phyloP scores from a whole-genome alignment of 1,284 basidiomycete genomes.

The Caloboletus firmus region DNA sequence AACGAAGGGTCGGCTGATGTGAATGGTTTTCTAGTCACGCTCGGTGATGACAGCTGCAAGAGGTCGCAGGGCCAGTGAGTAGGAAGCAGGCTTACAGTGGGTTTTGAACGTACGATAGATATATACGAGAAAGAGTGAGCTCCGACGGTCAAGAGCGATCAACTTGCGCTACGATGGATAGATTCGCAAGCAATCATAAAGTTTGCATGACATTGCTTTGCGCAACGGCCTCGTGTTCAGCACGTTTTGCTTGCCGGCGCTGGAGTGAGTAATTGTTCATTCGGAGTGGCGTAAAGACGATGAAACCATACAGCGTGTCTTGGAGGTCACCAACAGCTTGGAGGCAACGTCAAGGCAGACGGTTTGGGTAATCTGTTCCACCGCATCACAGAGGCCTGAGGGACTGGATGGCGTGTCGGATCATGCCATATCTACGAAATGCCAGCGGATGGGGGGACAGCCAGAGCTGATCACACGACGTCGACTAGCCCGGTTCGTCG shows the following conservation, averaged over 20 bases:
- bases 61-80: slow-evolving; percentile 8
- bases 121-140: slow-evolving; percentile 31
- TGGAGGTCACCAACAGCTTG: neutral
- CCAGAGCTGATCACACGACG: slow-evolving; percentile 4
- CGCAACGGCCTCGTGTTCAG: slow-evolving; percentile 32
- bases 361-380: neutral
- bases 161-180: slow-evolving; percentile 16
- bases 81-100: slow-evolving; percentile 7
- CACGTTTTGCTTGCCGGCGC: slow-evolving; percentile 36
- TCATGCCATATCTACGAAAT: neutral
- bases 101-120: slow-evolving; percentile 19
- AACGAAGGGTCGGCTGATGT: slow-evolving; percentile 12
- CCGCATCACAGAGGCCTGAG: neutral
- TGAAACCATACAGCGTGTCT: slow-evolving; percentile 10
- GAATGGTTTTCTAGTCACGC: slow-evolving; percentile 9
- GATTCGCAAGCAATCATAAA: slow-evolving; percentile 30
- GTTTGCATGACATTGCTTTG: slow-evolving; percentile 20
- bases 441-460: neutral
- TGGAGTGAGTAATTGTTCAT: slow-evolving; percentile 30
- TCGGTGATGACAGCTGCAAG: slow-evolving; percentile 7
- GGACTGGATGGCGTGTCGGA: neutral
- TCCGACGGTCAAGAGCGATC: slow-evolving; percentile 26
- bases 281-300: slow-evolving; percentile 20
- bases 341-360: neutral
- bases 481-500: too few species aligned